Evolutionary conservation across 352 stramenopile genomes (phyloP), one percentile per base, ranked within the genome.

Genomic region (Phytophthora pinifolia): DNA sequence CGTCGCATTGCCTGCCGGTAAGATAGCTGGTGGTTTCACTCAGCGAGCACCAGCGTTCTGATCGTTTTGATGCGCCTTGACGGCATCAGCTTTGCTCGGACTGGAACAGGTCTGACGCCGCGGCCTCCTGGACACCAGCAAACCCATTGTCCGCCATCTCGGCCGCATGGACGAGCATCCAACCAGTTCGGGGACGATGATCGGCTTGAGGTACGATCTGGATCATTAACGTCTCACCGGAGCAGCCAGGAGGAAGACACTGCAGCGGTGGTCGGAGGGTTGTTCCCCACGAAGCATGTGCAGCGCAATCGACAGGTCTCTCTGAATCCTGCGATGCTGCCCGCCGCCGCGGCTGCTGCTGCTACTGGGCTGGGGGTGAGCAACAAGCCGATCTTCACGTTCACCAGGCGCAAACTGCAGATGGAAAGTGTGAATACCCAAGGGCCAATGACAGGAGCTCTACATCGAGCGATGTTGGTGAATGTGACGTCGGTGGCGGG

Each of bases 1-100:
- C 71, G 74, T 9, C 62, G 61, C 17, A 52, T 70, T 30, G 53
- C 57, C 9, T 77, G 62, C 33, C 65, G 61, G 71, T 84, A 48
- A 30, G 62, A 44, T 49, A 9, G 10, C 14, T 3, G 29, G 35
- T 2, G 6, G 27, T 17, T 6, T 34, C 9, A 10, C 9, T 36
- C 35, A 18, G 7, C 18, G 17, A 34, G 1, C n/a, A 10, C 10
- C 12, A 20, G 18, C 35, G 46, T 22, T 33, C 6, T 36, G 25
- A 39, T 9, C 14, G 30, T 44, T 17, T 39, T 35, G 43, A 7
- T 48, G 15, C 22, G 22, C 22, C 22, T 45, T 35, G 17, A 41
- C 22, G 29, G 13, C 9, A 31, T 5, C 15, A 63, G 39, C 9
- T 57, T 57, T 62, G 65, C 44, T 44, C 54, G 43, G 20, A 54